phyloP scores from a whole-genome alignment of 192 early-diverging fungal species.

The Backusella australiensis region DNA sequence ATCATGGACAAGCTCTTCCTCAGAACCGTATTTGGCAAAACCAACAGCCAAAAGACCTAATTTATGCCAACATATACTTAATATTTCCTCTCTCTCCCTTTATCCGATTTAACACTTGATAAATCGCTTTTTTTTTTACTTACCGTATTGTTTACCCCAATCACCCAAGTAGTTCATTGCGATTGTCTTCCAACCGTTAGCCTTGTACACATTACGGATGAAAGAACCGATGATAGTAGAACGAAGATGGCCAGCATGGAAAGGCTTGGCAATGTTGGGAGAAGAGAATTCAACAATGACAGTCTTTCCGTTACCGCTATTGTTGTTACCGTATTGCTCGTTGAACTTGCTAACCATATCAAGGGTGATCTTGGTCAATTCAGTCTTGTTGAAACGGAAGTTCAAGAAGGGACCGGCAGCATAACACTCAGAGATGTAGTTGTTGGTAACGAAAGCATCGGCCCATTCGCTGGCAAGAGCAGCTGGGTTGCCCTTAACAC shows the following conservation, averaged over 20 bases:
- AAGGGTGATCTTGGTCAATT: slow-evolving; percentile 54
- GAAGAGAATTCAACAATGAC: slow-evolving; percentile 90
- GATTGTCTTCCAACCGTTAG: slow-evolving; percentile 88
- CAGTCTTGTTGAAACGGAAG: slow-evolving; percentile 63
- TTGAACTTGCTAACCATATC: slow-evolving; percentile 49
- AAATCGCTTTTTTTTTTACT: slow-evolving; percentile 14
- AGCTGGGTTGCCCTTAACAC: slow-evolving; percentile 70
- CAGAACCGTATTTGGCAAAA: slow-evolving; percentile 76
- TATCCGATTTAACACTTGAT: neutral
- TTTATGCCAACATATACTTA: neutral
- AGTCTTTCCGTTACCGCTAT: slow-evolving; percentile 64
- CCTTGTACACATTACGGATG: slow-evolving; percentile 76
- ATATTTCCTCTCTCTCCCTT: neutral
- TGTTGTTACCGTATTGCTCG: slow-evolving; percentile 64
- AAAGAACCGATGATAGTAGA: slow-evolving; percentile 98
- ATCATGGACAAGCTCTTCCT: slow-evolving; percentile 73
- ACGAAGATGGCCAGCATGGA: slow-evolving; percentile 97
- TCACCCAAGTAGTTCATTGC: slow-evolving; percentile 98
- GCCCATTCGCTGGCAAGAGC: slow-evolving; percentile 61
- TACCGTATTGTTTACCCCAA: slow-evolving; percentile 99
- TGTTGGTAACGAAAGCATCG: slow-evolving; percentile 58
- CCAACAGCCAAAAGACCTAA: slow-evolving; percentile 86
- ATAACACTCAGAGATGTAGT: slow-evolving; percentile 48
- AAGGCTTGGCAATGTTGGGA: slow-evolving; percentile 98
- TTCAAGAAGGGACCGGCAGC: slow-evolving; percentile 74